Conservation (phyloP, 1,139 yeast genomes). For the Suhomyces ambrosiae region DNA sequence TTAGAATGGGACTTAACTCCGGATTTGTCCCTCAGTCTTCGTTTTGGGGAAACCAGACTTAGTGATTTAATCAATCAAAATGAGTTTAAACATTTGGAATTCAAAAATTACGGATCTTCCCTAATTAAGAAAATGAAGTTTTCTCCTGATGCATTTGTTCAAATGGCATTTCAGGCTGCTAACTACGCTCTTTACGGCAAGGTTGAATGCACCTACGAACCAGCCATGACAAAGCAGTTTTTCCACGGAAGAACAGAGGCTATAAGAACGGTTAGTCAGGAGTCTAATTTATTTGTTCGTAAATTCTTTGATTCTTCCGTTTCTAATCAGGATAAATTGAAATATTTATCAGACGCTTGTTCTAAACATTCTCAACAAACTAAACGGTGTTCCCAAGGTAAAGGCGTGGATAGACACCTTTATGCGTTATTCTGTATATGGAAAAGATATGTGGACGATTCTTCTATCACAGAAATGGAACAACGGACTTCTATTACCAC, state of each 20-base stretch:
- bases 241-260: slow-evolving; percentile 94
- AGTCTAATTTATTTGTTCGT: slow-evolving; percentile 80
- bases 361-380: slow-evolving; percentile 68
- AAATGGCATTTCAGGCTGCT: slow-evolving; percentile 92
- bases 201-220: slow-evolving; percentile 92
- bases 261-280: slow-evolving; percentile 77
- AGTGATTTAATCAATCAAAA: slow-evolving; percentile 88
- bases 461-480: slow-evolving; percentile 13
- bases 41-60: slow-evolving; percentile 89
- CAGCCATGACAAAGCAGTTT: slow-evolving; percentile 90
- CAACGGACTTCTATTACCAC: slow-evolving; percentile 20
- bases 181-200: slow-evolving; percentile 90
- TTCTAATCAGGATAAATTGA: slow-evolving; percentile 61
- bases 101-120: slow-evolving; percentile 72
- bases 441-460: slow-evolving; percentile 63
- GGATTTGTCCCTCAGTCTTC: slow-evolving; percentile 74
- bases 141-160: slow-evolving; percentile 93
- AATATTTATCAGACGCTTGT: slow-evolving; percentile 68
- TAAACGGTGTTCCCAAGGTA: slow-evolving; percentile 67
- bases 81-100: slow-evolving; percentile 82
- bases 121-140: slow-evolving; percentile 82
- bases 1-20: slow-evolving; percentile 84
- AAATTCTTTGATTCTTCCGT: slow-evolving; percentile 75
- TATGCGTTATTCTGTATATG: slow-evolving; percentile 87
- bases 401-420: slow-evolving; percentile 88